Evolutionary conservation across 352 stramenopile genomes (phyloP).

Genomic region (Elongisporangium anandrum): DNA sequence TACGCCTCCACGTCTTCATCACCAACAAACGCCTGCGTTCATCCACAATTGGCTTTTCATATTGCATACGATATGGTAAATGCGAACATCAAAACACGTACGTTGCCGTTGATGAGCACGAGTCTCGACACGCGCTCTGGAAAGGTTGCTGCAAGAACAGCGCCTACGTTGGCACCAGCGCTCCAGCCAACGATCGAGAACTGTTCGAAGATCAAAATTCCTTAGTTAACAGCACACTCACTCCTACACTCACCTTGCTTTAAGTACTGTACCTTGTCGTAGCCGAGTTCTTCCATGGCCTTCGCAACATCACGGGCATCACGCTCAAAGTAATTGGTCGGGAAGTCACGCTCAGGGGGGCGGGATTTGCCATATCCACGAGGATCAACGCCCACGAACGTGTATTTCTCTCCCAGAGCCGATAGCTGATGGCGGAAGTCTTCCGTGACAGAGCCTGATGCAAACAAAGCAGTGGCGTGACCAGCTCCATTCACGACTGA

Average conservation of each 20-base stretch:
- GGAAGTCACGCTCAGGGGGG: constrained; percentile 40
- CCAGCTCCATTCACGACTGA: neutral
- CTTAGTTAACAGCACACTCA: neutral
- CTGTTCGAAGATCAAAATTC: constrained; percentile 13
- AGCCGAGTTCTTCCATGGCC: constrained; percentile 48
- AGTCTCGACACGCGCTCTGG: constrained; percentile 65
- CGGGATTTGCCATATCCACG: constrained; percentile 51
- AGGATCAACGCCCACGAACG: constrained; percentile 63
- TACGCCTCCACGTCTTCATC: constrained; percentile 67
- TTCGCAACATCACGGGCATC: constrained; percentile 68
- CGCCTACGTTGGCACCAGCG: constrained; percentile 68
- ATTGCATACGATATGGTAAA: neutral
- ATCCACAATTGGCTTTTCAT: neutral
- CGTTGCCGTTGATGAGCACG: constrained; percentile 77
- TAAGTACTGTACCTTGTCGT: constrained; percentile 33
- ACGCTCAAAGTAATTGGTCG: constrained; percentile 52
- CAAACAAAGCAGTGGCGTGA: neutral
- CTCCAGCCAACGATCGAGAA: constrained; percentile 76
- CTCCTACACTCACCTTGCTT: neutral
- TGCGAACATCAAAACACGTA: constrained; percentile 16
- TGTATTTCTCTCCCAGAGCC: constrained; percentile 42
- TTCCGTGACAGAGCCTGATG: constrained; percentile 36
- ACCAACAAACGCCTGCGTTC: constrained; percentile 60
- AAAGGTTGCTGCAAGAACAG: constrained; percentile 62
- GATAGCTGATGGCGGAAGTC: constrained; percentile 64